Evolutionary conservation across 768 basidiomycete genomes (phyloP), one percentile per base, ranked within the genome.

Genomic region (Tylopilus felleus): DNA sequence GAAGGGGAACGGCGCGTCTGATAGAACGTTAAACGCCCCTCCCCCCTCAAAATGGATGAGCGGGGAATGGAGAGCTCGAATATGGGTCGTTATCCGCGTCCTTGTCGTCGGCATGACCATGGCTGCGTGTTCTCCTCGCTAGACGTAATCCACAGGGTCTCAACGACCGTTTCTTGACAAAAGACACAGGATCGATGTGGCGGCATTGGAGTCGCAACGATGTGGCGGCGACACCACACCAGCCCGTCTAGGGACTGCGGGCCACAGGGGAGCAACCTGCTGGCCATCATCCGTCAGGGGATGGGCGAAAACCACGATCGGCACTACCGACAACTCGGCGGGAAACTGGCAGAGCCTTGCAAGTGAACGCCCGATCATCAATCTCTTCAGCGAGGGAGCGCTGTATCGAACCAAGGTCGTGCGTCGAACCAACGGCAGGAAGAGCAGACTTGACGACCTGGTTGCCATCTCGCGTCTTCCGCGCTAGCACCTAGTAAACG

Each of bases 41-140:
- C 35, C 17, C 13, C 38, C 7, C n/a, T n/a, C n/a, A n/a, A 25
- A 29, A 44, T 17, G 8, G 16, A 47, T 36, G 35, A 44, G 53
- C 43, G 22, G 43, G 29, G 49, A 53, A 60, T 53, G 58, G 31
- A 53, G 35, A 12, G 17, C 8, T 36, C 16, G 16, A 16, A 36
- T 17, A 36, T 16, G 12, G 22, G 23, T 1, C 23, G 19, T 16
- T 17, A 3, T 40, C 36, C 23, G 28, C 14, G 19, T 14, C 21
- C 4, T 33, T 22, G 17, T 38, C 29, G 22, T 50, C 27, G 31
- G 17, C 5, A n/a, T 21, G 39, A 10, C 38, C 17, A 19, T 25
- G 45, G 28, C 16, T 39, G 29, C n/a, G 19, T 2, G n/a, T 4
- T 38, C 31, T 22, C 14, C 46, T 31, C 22, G 35, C 23, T 12